Evolutionary conservation across 139 green algal genomes (phyloP).

Genomic region (Tetraselmis striata): DNA sequence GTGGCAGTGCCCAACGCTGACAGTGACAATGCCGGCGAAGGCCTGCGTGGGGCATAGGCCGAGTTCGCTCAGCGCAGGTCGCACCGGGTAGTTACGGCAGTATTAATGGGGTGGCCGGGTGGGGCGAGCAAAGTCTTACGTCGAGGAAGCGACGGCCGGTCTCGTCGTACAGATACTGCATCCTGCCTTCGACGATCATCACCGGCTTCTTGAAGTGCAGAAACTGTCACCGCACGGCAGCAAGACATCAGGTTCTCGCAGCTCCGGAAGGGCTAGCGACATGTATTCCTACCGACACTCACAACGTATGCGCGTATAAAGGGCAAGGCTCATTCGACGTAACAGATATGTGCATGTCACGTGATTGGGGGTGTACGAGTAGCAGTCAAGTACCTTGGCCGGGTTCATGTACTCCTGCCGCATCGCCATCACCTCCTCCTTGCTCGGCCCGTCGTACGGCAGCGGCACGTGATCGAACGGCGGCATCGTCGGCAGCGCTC

Average conservation of each 20-base stretch:
- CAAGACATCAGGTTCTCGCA: no score
- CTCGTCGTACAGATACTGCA: conserved; percentile 98
- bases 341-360: no score
- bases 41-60: conserved; percentile 58
- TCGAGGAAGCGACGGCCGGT: conserved; percentile 84
- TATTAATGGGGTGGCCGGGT: no score
- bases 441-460: conserved; percentile 71
- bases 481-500: conserved; percentile 24
- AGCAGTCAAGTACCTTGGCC: no score
- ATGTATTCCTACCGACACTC: no score
- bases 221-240: no score
- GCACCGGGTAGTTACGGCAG: no score
- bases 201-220: conserved; percentile 82
- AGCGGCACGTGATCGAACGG: conserved; percentile 53
- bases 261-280: no score
- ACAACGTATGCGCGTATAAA: no score
- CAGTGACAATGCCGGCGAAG: conserved; percentile 96
- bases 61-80: background rate
- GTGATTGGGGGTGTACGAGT: no score
- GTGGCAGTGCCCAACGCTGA: conserved; percentile 83
- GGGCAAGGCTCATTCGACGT: no score
- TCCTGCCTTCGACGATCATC: conserved; percentile 91
- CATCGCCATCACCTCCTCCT: conserved; percentile 70
- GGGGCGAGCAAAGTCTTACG: no score
- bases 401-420: conserved; percentile 77